Percentiles rank a stretch among this genome's conserved stretches.
Conservation (phyloP, 495 filamentous ascomycete species). For the Xylona heveae region DNA sequence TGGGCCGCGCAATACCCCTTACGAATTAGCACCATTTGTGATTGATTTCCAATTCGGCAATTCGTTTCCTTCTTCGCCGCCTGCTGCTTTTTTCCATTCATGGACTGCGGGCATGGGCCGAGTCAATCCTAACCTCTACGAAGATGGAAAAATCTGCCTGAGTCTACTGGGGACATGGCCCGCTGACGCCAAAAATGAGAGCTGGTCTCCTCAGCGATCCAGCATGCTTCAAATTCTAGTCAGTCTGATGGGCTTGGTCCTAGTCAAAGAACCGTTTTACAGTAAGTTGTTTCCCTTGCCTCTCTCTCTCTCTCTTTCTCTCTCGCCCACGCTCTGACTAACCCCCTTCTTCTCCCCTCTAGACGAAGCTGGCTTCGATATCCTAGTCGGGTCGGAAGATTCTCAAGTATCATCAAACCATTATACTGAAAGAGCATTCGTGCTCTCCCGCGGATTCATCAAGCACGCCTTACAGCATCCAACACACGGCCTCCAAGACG, state of each 20-base stretch:
- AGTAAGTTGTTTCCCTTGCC: slow-evolving; percentile 20
- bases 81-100: slow-evolving; percentile 31
- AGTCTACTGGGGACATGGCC: slow-evolving; percentile 40
- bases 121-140: slow-evolving; percentile 42
- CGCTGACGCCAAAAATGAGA: slow-evolving; percentile 25
- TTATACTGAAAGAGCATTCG: slow-evolving; percentile 33
- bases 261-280: slow-evolving; percentile 38
- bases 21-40: slow-evolving; percentile 37
- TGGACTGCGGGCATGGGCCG: slow-evolving; percentile 28
- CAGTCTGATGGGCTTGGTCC: slow-evolving; percentile 34
- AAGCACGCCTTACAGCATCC: slow-evolving; percentile 22
- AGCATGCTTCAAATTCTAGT: slow-evolving; percentile 38
- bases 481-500: slow-evolving; percentile 22
- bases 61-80: slow-evolving; percentile 25
- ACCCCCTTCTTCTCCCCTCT: background rate
- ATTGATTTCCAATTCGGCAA: slow-evolving; percentile 30
- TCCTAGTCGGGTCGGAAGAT: slow-evolving; percentile 20
- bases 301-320: background rate
- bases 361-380: slow-evolving; percentile 39
- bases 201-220: slow-evolving; percentile 27
- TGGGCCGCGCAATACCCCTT: slow-evolving; percentile 36
- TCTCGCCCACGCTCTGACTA: background rate
- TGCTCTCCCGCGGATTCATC: slow-evolving; percentile 30
- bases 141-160: slow-evolving; percentile 39
- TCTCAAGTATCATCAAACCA: slow-evolving; percentile 22